Percentiles rank a stretch among this genome's conserved stretches.
Evolutionary conservation across 495 filamentous ascomycete species (phyloP).

Genomic region (Trichoderma erinaceum): DNA sequence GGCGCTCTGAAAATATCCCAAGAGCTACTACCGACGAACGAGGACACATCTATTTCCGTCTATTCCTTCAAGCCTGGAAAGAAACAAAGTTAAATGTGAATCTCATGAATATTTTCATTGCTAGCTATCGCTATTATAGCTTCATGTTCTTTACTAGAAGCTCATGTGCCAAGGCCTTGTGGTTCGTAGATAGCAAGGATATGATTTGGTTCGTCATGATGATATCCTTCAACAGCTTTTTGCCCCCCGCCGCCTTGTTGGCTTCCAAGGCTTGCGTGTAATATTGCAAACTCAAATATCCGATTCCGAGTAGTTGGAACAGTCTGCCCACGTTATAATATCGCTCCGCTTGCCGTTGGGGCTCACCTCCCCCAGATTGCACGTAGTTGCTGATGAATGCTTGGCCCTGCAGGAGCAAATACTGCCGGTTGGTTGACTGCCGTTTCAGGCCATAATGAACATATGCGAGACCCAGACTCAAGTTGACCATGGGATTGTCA

Average conservation of each 20-base stretch:
- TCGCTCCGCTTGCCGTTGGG: slow-evolving; percentile 59
- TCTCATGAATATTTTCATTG: neutral
- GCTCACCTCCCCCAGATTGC: slow-evolving; percentile 27
- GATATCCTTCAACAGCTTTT: slow-evolving; percentile 1
- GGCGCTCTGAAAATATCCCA: no score
- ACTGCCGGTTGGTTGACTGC: slow-evolving; percentile 83
- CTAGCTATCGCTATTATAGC: neutral
- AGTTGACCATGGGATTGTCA: slow-evolving; percentile 66
- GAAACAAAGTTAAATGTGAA: no score
- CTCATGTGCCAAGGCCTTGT: neutral
- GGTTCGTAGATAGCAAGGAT: neutral
- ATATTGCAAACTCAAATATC: slow-evolving; percentile 67
- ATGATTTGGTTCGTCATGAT: neutral
- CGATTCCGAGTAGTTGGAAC: slow-evolving; percentile 74
- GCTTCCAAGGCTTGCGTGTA: slow-evolving; percentile 47
- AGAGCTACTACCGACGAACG: no score
- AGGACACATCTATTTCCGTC: no score
- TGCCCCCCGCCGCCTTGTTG: neutral
- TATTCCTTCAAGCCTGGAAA: no score
- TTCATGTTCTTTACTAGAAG: slow-evolving; percentile 1
- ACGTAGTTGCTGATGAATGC: slow-evolving; percentile 77
- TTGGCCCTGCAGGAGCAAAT: slow-evolving; percentile 74
- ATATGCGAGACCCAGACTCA: slow-evolving; percentile 68
- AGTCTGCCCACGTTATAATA: slow-evolving; percentile 82
- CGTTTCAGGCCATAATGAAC: slow-evolving; percentile 82